A percentile compares a stretch with the other conserved stretches of the same genome.
These are phyloP conservation scores for Corniculantispora saksenae DNA, from an alignment of 2,329 filamentous ascomycete species.

Conservation along the genomic window DNA sequence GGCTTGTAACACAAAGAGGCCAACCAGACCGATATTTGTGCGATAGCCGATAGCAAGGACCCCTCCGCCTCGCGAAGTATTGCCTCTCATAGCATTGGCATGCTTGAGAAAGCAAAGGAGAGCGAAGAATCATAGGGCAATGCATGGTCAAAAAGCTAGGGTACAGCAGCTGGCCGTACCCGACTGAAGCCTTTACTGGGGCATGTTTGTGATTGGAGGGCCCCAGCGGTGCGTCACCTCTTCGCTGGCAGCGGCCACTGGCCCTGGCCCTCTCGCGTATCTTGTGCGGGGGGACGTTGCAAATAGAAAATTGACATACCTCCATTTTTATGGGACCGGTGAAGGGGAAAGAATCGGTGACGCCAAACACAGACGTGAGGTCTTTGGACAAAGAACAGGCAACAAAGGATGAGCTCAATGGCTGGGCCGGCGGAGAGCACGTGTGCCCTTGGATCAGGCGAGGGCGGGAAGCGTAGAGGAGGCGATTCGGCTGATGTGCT, in stretches of 20 bases:
- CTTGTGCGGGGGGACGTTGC: slow-evolving; percentile 1
- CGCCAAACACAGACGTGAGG: background rate
- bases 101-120: background rate
- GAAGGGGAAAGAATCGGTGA: background rate
- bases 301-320: slow-evolving; percentile 14
- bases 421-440: slow-evolving; percentile 17
- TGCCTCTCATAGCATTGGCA: background rate
- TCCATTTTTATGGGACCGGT: slow-evolving; percentile 18
- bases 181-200: slow-evolving; percentile 10
- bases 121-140: background rate
- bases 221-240: slow-evolving; percentile 14
- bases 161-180: background rate
- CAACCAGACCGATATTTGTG: slow-evolving; percentile 15
- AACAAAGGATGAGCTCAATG: slow-evolving; percentile 22
- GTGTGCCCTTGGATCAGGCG: background rate
- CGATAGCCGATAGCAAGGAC: background rate
- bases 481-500: background rate
- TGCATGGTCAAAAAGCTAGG: background rate
- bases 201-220: slow-evolving; percentile 14
- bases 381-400: slow-evolving; percentile 8
- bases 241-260: background rate
- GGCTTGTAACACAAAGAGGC: slow-evolving; percentile 19
- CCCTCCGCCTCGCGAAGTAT: background rate
- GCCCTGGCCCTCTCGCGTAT: slow-evolving; percentile 5
- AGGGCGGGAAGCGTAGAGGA: background rate